Conservation (phyloP, 306 rosid species). For the Vigna radiata region DNA sequence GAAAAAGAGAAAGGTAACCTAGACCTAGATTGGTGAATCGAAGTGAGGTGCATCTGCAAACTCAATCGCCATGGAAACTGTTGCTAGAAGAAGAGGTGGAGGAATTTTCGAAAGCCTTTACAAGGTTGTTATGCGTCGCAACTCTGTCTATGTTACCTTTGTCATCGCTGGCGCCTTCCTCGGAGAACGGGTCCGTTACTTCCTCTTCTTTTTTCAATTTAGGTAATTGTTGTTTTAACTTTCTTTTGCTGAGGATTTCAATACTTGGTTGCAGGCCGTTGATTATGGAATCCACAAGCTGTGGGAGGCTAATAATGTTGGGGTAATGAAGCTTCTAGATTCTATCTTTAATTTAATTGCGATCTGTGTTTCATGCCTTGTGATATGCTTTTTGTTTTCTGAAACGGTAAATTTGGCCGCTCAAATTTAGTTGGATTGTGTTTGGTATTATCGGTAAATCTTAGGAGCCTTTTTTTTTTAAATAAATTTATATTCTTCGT, state of each 20-base stretch:
- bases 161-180: conserved; percentile 92
- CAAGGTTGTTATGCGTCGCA: conserved; percentile 92
- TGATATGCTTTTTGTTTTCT: conserved; percentile 16
- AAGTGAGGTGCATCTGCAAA: conserved; percentile 24
- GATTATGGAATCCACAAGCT: conserved; percentile 95
- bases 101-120: conserved; percentile 80
- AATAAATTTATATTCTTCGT: conserved; percentile 5
- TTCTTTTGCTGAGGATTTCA: not conserved
- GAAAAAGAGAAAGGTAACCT: conserved; percentile 28
- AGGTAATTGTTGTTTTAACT: not conserved
- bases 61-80: conserved; percentile 60
- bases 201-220: not conserved
- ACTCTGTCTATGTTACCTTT: conserved; percentile 80
- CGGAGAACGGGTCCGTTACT: conserved; percentile 76
- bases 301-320: conserved; percentile 92
- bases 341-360: conserved; percentile 26
- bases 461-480: not conserved
- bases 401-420: not conserved
- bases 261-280: conserved; percentile 72
- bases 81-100: conserved; percentile 66
- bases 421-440: conserved; percentile 6
- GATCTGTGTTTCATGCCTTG: not conserved
- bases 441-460: not conserved
- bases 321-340: conserved; percentile 60
- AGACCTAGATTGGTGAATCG: conserved; percentile 10